Conservation (phyloP, 345 rosid genomes). For the Salix koriyanagi region DNA sequence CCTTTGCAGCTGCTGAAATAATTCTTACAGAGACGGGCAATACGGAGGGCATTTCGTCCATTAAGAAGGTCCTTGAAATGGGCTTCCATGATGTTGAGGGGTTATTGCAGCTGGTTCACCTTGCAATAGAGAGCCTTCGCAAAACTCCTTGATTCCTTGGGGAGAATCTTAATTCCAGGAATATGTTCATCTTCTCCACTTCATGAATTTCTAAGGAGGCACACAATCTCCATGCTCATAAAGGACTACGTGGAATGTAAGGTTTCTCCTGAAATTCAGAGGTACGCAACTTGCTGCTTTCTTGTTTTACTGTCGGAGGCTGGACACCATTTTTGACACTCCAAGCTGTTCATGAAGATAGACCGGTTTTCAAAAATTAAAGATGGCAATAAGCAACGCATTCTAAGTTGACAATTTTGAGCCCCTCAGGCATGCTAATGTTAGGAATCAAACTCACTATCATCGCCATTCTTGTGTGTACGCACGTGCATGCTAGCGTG, state of each 20-base stretch:
- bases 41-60: neutral
- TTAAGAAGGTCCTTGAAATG: conserved; percentile 13
- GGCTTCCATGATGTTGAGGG: conserved; percentile 16
- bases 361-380: neutral
- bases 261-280: neutral
- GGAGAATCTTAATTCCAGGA: neutral
- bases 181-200: neutral
- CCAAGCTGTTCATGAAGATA: neutral
- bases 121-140: conserved; percentile 5
- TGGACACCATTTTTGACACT: neutral
- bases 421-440: neutral
- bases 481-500: too few species aligned
- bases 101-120: neutral
- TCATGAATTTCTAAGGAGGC: neutral
- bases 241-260: neutral
- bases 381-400: neutral
- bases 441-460: too few species aligned
- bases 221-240: neutral
- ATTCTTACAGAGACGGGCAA: neutral
- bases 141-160: neutral
- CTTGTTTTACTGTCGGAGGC: neutral
- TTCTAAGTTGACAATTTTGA: neutral
- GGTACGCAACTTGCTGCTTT: neutral
- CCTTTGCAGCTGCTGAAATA: conserved; percentile 4
- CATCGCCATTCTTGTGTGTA: too few species aligned